phyloP scores from a whole-genome alignment of 139 green algal genomes.

The Coelastrella sp. region DNA sequence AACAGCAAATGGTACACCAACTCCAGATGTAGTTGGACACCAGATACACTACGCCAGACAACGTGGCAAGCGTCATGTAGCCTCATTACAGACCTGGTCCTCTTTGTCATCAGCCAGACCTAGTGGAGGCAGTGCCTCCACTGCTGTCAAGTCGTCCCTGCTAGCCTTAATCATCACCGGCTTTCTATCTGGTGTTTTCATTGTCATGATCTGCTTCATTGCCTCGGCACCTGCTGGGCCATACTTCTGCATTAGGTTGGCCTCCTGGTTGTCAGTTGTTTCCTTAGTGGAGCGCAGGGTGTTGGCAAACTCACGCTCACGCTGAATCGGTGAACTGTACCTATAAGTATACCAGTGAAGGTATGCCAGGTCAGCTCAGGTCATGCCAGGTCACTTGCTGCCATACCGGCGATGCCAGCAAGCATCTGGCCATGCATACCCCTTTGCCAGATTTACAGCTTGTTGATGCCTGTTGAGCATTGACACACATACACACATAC shows the following conservation, averaged over 20 bases:
- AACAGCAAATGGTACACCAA: no score
- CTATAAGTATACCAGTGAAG: neutral
- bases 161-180: neutral
- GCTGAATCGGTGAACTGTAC: neutral
- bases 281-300: neutral
- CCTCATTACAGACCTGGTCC: neutral
- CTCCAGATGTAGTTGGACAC: no score
- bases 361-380: neutral
- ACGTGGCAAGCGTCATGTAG: no score
- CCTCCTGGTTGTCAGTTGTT: neutral
- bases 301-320: neutral
- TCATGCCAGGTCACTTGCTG: no score
- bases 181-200: slow-evolving; percentile 4
- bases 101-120: neutral
- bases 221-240: slow-evolving; percentile 17
- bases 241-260: slow-evolving; percentile 12
- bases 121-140: neutral
- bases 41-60: no score
- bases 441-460: no score
- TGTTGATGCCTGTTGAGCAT: no score
- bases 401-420: no score
- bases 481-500: no score
- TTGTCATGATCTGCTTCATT: slow-evolving; percentile 1
- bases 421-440: no score
- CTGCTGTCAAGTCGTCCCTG: neutral